Evolutionary conservation across 108 stramenopile genomes (phyloP), one percentile per base, ranked within the genome.

Genomic region (Cylindrotheca closterium): DNA sequence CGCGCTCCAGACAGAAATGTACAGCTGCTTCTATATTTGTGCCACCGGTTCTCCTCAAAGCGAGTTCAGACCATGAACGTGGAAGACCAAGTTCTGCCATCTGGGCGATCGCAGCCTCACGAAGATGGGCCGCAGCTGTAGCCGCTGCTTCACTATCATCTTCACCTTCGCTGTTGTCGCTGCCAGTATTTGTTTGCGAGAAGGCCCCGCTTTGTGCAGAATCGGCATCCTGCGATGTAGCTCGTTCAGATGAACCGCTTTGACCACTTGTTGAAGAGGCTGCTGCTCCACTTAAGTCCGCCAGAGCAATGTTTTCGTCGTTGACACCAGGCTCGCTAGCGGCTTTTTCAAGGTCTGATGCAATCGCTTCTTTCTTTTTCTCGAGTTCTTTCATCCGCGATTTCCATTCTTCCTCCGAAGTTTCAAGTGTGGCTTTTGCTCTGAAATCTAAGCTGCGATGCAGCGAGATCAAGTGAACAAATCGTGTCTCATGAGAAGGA

Each of bases 1-100:
- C 93, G 65, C 91, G 81, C 59, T 97, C 97, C 23, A 98, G 79
- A 71, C 97, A 98, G 60, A 96, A 96, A 65, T 92, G 88, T 30
- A 98, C 93, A 12, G 97, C 97, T 55, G 91, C 91, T 60, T 98
- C 97, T 25, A 98, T 92, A 60, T 94, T 92, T 30, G 82, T 80
- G 42, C 90, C 91, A 4, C 93, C 93, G 24, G 85, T 89, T 4
- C 95, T 75, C 24, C 94, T 63, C 26, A 98, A 75, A 5, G 97
- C 96, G 47, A 92, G 58, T 58, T 91, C 90, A 49, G 89, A 86
- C 89, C 89, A 94, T 47, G 83, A 79, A 8, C 90, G 59, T 12
- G 93, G 93, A 30, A 94, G 63, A 1, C 93, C 93, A 19, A 94
- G 80, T 58, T 94, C 93, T 15, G 82, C 78, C 93, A 94, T 94